Base-by-base conservation (phyloP, 441 rosid species). In the Lepidium campestre region DNA sequence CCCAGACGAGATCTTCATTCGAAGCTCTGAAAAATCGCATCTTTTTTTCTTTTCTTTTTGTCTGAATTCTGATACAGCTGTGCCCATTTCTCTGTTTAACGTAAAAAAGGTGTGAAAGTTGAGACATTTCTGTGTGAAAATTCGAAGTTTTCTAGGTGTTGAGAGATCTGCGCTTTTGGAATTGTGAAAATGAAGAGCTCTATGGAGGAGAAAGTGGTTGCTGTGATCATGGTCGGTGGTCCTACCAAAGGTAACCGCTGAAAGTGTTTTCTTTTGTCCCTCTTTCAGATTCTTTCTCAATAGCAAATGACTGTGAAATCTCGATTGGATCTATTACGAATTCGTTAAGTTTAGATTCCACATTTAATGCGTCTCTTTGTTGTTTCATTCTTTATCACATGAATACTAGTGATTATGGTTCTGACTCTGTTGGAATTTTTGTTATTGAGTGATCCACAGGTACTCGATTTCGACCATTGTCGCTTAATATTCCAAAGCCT, bases 181-280 rank as follows among this genome's bases (percentile, higher is more conserved):
- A 46, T n/a, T 46, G 19, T n/a, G 52, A 41, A 75, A 62, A 84
- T 85, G 91, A 83, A 78, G 49, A 74, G 80, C 70, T 76, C 88
- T 3, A 46, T 68, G 62, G 88, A 79, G 18, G 96, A 85, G 79
- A 87, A 78, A 72, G 89, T 82, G 39, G 82, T 83, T 54, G 93
- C 93, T 70, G 88, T 87, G 75, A 87, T 87, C 81, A 82, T 87
- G 93, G 93, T 87, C 46, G 93, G 93, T 60, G 93, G 93, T 36
- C 93, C 93, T 36, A 87, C 93, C 58, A 87, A 87, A 87, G 93
- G 93, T 85, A 75, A 41, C 35, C 46, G 35, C 62, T 42, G 10
- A 47, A 15, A 13, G 15, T 2, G 4, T 27, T 45, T 19, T 35
- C 29, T 65, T 57, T 64, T 15, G 9, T 39, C 7, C 2, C 47